Evolutionary conservation across 257 asterid genomes (phyloP), one percentile per base, ranked within the genome.

Genomic region (Solanum virginianum): DNA sequence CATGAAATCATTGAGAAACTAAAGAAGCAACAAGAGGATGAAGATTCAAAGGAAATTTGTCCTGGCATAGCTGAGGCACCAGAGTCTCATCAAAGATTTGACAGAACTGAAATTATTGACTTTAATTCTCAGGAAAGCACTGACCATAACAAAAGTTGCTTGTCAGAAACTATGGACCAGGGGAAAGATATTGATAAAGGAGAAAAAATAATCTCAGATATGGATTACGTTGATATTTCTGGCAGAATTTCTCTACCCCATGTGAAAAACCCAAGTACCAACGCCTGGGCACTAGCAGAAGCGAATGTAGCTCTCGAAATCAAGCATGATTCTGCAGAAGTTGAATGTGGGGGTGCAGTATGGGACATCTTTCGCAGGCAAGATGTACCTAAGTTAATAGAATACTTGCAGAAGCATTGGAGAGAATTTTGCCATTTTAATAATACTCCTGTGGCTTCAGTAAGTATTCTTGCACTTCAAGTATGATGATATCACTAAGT

Each of bases 291-390:
- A 68, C 85, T 59, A 53, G 81, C 4, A 49, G 87, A 85, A 62
- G 82, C 12, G 72, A 80, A 84, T 47, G 32, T 72, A 45, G 85
- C 32, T 82, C 80, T 72, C 39, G 83, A 70, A 72, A 85, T 80
- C 13, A 84, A 86, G 20, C 51, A 85, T 39, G 75, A 86, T 45
- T 47, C 39, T 83, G 47, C 62, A 47, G 79, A 72, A 80, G 69
- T 36, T 74, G 83, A 41, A 68, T 83, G 83, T 69, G 88, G 88
- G 7, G 90, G 91, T 85, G 93, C 93, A 71, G 87, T 89, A 68
- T 90, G 93, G 93, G 93, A 90, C 84, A 89, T 90, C 69, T 90
- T 90, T 57, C 91, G 91, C 49, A 84, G 92, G 54, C 90, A 90
- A 88, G 92, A 90, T 80, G 92, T 90, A 57, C 89, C 91, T 39